Base-by-base conservation (phyloP, 2,329 filamentous ascomycete genomes). In the Phoma sp. region DNA sequence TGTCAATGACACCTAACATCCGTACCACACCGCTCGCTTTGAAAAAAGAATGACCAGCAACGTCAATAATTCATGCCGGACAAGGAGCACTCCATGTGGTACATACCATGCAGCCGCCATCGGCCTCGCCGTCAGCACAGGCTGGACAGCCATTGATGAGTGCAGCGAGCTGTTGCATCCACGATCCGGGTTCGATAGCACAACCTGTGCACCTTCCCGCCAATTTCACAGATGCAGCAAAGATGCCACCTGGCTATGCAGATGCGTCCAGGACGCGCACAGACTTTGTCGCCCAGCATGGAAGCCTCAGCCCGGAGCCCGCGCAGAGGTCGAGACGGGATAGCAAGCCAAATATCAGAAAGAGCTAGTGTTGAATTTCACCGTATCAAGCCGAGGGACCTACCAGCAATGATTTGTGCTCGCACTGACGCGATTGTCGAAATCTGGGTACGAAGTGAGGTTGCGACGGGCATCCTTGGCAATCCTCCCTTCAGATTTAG, bases 401-500 rank as follows among this genome's bases (percentile, higher is more conserved):
- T 52, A 54, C 29, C 43, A 47, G 35, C 14, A 44, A 41, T 48
- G 53, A 52, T 49, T 49, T 32, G 54, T 51, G 48, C 45, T 52
- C 30, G 37, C 32, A 39, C 43, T 45, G 49, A 59, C 46, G 40
- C 46, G 32, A 44, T 45, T 40, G 41, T 56, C 43, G 39, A 53
- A 49, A 44, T 41, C 14, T 52, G 47, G 58, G 48, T 56, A 38
- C 48, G 50, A 41, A 56, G 40, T 49, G 57, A 55, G 35, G 59
- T 61, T 41, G 41, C 24, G 25, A 47, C 22, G 40, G 32, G 43
- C 32, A 41, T 35, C 35, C 56, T 57, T 52, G 55, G 57, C 55
- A 50, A 18, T 33, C 23, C 41, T 18, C 46, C 32, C 14, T 7
- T 33, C 46, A 46, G 41, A 11, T 42, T 47, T 41, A 47, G 32